These are phyloP conservation scores for Talaromyces verruculosus DNA, from an alignment of 2,329 filamentous ascomycete species.

Conservation along the genomic window DNA sequence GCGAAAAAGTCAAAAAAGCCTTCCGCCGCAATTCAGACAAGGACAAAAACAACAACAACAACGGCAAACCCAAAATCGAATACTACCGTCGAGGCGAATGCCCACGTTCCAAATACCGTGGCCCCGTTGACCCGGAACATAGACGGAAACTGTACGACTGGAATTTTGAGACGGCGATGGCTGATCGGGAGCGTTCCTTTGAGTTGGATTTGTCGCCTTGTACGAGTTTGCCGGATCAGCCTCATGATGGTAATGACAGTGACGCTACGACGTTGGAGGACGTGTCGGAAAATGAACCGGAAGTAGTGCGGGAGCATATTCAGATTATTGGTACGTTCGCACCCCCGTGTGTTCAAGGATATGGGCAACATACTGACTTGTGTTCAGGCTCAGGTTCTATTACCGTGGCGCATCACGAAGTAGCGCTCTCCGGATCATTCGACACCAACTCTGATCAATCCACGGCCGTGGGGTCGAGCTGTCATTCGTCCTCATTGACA, in stretches of 20 bases:
- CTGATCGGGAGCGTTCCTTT: conserved; percentile 36
- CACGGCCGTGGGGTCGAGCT: conserved; percentile 38
- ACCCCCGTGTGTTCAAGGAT: too few relatives aligned
- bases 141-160: conserved; percentile 46
- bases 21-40: conserved; percentile 32
- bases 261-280: conserved; percentile 25
- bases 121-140: conserved; percentile 49
- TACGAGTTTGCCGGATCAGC: conserved; percentile 29
- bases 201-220: conserved; percentile 42
- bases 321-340: conserved; percentile 8
- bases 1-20: conserved; percentile 39
- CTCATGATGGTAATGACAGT: conserved; percentile 25
- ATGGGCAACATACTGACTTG: background rate
- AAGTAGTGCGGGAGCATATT: conserved; percentile 20
- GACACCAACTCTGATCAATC: conserved; percentile 38
- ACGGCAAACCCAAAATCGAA: conserved; percentile 46
- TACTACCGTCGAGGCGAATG: conserved; percentile 51
- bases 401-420: conserved; percentile 28
- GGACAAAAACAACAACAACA: conserved; percentile 26
- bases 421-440: conserved; percentile 29
- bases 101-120: conserved; percentile 50
- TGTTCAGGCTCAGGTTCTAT: conserved; percentile 23
- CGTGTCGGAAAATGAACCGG: conserved; percentile 21
- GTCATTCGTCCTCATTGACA: conserved; percentile 37
- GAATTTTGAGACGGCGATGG: conserved; percentile 42